phyloP scores from a whole-genome alignment of 352 stramenopile species.

The Phytophthora fragariae region DNA sequence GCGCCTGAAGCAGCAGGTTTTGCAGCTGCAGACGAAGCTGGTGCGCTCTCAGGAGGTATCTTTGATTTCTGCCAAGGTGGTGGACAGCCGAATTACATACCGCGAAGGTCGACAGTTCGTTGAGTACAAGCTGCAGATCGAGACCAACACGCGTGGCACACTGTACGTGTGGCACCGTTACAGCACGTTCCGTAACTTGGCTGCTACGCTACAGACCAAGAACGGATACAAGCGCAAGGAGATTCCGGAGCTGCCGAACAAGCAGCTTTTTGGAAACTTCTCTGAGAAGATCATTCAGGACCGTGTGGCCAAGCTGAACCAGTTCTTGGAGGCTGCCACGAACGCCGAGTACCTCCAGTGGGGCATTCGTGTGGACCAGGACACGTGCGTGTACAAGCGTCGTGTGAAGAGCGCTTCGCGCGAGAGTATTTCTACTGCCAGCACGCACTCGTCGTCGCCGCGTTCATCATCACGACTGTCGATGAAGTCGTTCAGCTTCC shows the following conservation, averaged over 20 bases:
- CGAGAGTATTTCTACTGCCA: constrained; percentile 53
- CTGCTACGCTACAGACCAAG: constrained; percentile 76
- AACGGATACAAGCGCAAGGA: constrained; percentile 80
- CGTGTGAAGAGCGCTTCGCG: constrained; percentile 64
- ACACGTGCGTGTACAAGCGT: constrained; percentile 81
- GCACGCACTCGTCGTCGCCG: constrained; percentile 59
- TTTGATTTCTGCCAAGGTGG: constrained; percentile 73
- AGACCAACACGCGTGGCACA: constrained; percentile 74
- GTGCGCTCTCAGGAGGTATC: constrained; percentile 72
- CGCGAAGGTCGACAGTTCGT: constrained; percentile 74
- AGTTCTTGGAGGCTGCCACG: constrained; percentile 77
- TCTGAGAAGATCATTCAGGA: constrained; percentile 83
- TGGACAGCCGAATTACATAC: constrained; percentile 76
- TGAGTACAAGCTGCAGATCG: constrained; percentile 81
- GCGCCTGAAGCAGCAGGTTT: constrained; percentile 72
- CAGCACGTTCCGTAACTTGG: constrained; percentile 82
- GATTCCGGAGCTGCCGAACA: constrained; percentile 78
- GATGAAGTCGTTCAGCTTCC: constrained; percentile 80
- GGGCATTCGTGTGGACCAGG: constrained; percentile 78
- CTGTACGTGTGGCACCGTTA: constrained; percentile 82
- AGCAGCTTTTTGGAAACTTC: constrained; percentile 78
- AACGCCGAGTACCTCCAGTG: constrained; percentile 81
- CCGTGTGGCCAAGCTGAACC: constrained; percentile 73
- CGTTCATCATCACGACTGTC: constrained; percentile 68
- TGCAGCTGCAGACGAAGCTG: constrained; percentile 76